Percentiles rank a stretch among this genome's conserved stretches.
Conservation (phyloP, 805 yeast species). For the Candida yuanshanica region DNA sequence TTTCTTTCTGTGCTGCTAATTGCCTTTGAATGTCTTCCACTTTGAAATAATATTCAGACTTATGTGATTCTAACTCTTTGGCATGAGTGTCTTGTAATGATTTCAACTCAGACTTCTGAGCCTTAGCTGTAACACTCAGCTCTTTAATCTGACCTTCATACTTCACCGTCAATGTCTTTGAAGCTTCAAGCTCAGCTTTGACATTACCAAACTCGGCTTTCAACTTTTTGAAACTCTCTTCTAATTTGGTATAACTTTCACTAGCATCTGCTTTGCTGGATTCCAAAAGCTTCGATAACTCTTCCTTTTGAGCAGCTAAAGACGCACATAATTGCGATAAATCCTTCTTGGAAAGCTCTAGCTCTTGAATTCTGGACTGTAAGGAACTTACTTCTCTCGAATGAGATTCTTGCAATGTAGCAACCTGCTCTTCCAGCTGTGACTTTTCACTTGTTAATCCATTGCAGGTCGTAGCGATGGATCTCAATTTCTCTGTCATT, state of each 20-base stretch:
- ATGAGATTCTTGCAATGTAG: constrained; percentile 7
- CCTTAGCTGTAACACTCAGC: constrained; percentile 8
- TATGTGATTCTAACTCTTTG: not conserved
- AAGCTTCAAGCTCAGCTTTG: constrained; percentile 11
- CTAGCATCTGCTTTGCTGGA: not conserved
- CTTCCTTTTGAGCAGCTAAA: constrained; percentile 8
- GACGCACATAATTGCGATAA: constrained; percentile 6
- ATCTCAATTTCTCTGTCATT: constrained; percentile 40
- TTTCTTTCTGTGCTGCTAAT: constrained; percentile 3
- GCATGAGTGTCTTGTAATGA: not conserved
- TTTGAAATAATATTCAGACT: not conserved
- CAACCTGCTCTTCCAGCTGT: constrained; percentile 13
- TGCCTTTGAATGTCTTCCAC: constrained; percentile 10
- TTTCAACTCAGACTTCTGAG: not conserved
- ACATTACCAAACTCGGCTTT: not conserved
- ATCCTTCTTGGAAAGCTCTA: constrained; percentile 9
- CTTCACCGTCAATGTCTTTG: constrained; percentile 3
- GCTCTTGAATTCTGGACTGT: constrained; percentile 10
- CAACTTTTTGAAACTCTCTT: constrained; percentile 1
- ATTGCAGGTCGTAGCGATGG: constrained; percentile 31
- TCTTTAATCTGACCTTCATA: constrained; percentile 9
- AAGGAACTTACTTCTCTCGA: constrained; percentile 10
- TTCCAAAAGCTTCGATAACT: not conserved
- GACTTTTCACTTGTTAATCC: constrained; percentile 23
- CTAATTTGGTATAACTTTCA: constrained; percentile 1